Conservation (phyloP, 495 filamentous ascomycete species). For the Aspergillus coremiiformis region DNA sequence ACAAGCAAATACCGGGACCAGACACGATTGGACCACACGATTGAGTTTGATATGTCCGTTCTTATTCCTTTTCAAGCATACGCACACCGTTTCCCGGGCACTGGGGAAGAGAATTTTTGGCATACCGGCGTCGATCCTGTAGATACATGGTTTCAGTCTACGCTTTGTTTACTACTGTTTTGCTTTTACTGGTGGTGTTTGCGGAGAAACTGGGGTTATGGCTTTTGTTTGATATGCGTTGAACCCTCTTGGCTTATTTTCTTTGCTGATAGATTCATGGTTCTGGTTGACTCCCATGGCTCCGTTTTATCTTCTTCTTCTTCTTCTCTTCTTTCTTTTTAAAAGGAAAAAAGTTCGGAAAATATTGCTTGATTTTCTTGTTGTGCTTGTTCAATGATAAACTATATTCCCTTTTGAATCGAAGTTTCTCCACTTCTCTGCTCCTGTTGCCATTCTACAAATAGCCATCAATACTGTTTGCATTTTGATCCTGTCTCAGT, state of each 20-base stretch:
- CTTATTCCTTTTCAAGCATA: conserved; percentile 6
- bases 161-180: conserved; percentile 1
- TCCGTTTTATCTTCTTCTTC: conserved; percentile 2
- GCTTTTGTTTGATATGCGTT: conserved; percentile 11
- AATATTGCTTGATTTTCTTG: background rate
- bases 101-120: conserved; percentile 12
- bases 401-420: background rate
- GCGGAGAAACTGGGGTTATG: background rate
- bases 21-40: background rate
- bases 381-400: background rate
- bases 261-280: conserved; percentile 23
- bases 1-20: background rate
- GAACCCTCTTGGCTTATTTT: conserved; percentile 6
- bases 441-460: too few species aligned
- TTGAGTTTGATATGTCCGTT: background rate
- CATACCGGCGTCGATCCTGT: conserved; percentile 28
- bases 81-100: background rate
- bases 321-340: too few species aligned
- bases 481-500: too few species aligned
- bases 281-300: conserved; percentile 13
- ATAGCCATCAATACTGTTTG: background rate
- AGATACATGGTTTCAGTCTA: conserved; percentile 19
- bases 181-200: conserved; percentile 2
- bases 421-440: too few species aligned
- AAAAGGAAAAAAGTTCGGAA: conserved; percentile 11